A percentile compares a stretch with the other conserved stretches of the same genome.
Evolutionary conservation across 495 filamentous ascomycete species (phyloP).

Genomic region (Hypomontagnella monticulosa): DNA sequence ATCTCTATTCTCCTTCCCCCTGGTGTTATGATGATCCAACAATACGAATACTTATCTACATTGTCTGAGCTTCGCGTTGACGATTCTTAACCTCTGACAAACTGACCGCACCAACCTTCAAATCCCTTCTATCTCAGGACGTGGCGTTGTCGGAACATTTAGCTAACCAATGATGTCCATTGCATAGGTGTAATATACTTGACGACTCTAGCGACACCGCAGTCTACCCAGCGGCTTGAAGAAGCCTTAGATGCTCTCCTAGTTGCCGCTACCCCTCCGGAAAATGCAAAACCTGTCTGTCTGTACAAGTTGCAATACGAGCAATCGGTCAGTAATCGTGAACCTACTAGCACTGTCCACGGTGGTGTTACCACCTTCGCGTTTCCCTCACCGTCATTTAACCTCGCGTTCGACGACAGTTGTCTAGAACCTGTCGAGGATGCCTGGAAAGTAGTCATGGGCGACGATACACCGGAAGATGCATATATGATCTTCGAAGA

Average conservation of each 20-base stretch:
- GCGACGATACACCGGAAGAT: slow-evolving; percentile 55
- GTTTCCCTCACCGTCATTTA: slow-evolving; percentile 65
- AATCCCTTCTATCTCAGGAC: not conserved
- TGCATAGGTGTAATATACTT: slow-evolving; percentile 77
- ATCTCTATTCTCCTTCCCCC: slow-evolving; percentile 20
- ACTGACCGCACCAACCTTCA: slow-evolving; percentile 68
- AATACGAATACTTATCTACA: slow-evolving; percentile 98
- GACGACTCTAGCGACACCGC: slow-evolving; percentile 57
- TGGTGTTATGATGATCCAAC: slow-evolving; percentile 77
- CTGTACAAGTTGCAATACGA: slow-evolving; percentile 36
- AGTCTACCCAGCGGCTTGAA: slow-evolving; percentile 57
- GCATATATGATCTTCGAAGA: slow-evolving; percentile 74
- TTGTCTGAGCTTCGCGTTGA: slow-evolving; percentile 89
- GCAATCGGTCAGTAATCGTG: slow-evolving; percentile 25
- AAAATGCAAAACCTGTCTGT: slow-evolving; percentile 43
- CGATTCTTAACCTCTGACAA: slow-evolving; percentile 84
- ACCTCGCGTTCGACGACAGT: slow-evolving; percentile 75
- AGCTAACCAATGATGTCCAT: slow-evolving; percentile 54
- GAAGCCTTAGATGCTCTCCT: slow-evolving; percentile 66
- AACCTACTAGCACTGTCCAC: slow-evolving; percentile 39
- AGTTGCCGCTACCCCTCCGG: slow-evolving; percentile 45
- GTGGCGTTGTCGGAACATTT: slow-evolving; percentile 8
- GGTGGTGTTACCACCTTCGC: slow-evolving; percentile 44
- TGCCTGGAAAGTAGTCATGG: slow-evolving; percentile 71
- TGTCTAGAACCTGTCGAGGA: slow-evolving; percentile 67